These are phyloP conservation scores for Botrytis elliptica DNA, from an alignment of 2,329 filamentous ascomycete species.

Conservation along the genomic window DNA sequence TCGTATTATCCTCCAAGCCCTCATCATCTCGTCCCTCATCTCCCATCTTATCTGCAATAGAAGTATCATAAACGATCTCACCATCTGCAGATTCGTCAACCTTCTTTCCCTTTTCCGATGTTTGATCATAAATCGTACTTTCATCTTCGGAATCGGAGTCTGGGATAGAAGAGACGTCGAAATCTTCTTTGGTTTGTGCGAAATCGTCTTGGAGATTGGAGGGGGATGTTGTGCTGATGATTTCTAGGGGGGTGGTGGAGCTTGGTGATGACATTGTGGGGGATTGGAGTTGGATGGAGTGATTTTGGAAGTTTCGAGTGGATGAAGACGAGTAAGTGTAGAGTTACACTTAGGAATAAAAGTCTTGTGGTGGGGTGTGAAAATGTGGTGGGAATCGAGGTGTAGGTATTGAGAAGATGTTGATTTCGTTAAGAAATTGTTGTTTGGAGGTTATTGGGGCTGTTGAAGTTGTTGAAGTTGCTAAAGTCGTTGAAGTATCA, in stretches of 20 bases:
- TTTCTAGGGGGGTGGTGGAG: rapidly evolving
- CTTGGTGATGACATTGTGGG: background rate
- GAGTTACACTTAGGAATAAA: no score
- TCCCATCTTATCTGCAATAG: rapidly evolving
- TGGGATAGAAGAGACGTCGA: background rate
- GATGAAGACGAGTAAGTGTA: no score
- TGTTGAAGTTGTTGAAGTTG: background rate
- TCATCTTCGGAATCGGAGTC: background rate
- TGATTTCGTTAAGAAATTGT: no score
- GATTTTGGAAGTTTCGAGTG: background rate
- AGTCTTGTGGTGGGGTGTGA: no score
- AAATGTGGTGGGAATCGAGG: background rate
- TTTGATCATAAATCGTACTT: background rate
- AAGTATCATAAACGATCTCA: background rate
- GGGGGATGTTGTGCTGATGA: background rate
- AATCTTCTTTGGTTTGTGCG: background rate
- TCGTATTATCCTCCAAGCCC: no score
- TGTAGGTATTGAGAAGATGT: no score
- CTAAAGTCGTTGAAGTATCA: background rate
- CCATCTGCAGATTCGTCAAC: background rate
- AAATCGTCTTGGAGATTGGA: background rate
- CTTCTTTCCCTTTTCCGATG: rapidly evolving
- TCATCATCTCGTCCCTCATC: background rate
- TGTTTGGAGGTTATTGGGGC: no score
- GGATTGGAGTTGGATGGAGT: rapidly evolving